A percentile compares a stretch with the other conserved stretches of the same genome.
Evolutionary conservation across 768 basidiomycete species (phyloP).

Genomic region (Pleurotus eryngii): DNA sequence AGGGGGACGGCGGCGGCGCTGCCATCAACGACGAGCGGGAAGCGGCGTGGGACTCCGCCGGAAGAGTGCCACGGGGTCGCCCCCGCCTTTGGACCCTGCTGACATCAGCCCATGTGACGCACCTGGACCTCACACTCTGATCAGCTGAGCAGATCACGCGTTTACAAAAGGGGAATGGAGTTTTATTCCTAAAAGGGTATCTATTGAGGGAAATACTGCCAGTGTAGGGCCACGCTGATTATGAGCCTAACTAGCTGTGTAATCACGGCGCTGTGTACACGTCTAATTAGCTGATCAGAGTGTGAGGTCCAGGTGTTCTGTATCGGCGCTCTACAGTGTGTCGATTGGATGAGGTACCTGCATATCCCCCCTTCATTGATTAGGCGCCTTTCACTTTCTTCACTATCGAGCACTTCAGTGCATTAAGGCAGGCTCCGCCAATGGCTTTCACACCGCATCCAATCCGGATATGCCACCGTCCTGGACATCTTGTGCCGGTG

Average conservation of each 20-base stretch:
- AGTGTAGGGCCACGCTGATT: background rate
- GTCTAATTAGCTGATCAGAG: slow-evolving; percentile 1
- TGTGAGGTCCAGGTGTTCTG: too few relatives aligned
- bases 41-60: background rate
- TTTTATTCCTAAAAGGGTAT: background rate
- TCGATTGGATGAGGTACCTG: too few relatives aligned
- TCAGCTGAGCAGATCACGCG: background rate
- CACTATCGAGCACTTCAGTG: too few relatives aligned
- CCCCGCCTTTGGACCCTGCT: background rate
- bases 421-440: too few relatives aligned
- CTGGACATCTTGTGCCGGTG: too few relatives aligned
- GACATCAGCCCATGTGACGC: background rate
- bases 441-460: too few relatives aligned
- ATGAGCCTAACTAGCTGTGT: slow-evolving; percentile 1
- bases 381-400: too few relatives aligned
- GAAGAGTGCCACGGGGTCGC: background rate
- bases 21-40: background rate
- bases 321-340: too few relatives aligned
- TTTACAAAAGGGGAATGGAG: background rate
- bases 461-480: too few relatives aligned
- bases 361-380: too few relatives aligned
- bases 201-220: background rate
- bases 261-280: background rate
- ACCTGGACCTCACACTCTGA: background rate
- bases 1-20: background rate